Evolutionary conservation across 768 basidiomycete genomes (phyloP), one percentile per base, ranked within the genome.

Genomic region (Russula foetens): DNA sequence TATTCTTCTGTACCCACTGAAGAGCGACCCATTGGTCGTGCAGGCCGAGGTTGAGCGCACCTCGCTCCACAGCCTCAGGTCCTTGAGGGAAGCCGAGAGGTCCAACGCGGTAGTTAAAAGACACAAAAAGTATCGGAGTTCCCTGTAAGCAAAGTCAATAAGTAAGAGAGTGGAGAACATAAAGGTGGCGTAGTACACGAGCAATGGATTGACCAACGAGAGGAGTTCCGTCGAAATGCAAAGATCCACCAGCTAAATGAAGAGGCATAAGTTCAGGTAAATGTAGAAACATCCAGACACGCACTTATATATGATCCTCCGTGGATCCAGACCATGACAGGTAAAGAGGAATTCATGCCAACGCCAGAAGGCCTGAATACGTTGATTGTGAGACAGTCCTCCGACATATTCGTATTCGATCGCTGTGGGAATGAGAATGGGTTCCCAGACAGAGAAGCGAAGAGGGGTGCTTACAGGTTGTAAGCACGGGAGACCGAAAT

Each of bases 341-440:
- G 77, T 5, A 80, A 62, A 14, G 57, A 67, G 5, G 72, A 67
- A 3, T 39, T 53, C 0, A 62, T 53, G 8, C 63, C 58, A 5
- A 68, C 23, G 7, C 73, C 73, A 1, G 70, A 65, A 0, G 81
- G 81, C 7, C 73, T 70, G 51, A 73, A 76, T 29, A 83, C 69
- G 66, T 82, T 82, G 48, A 82, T 61, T 8, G 69, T 75, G 46
- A 83, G 68, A 60, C 81, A 81, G 62, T 81, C 75, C 64, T 83
- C 81, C 2, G 75, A 75, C 33, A 70, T 66, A 39, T 57, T 29
- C 23, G 29, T 31, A 28, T 44, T 17, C 52, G 54, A 31, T 33
- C 2, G 12, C 50, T 46, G 28, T n/a, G 11, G 15, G 8, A 39
- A n/a, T 7, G 21, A 19, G 43, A 23, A 8, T 44, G 31, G 7